Evolutionary conservation across 495 filamentous ascomycete species (phyloP).

Genomic region (Daldinia caldariorum): DNA sequence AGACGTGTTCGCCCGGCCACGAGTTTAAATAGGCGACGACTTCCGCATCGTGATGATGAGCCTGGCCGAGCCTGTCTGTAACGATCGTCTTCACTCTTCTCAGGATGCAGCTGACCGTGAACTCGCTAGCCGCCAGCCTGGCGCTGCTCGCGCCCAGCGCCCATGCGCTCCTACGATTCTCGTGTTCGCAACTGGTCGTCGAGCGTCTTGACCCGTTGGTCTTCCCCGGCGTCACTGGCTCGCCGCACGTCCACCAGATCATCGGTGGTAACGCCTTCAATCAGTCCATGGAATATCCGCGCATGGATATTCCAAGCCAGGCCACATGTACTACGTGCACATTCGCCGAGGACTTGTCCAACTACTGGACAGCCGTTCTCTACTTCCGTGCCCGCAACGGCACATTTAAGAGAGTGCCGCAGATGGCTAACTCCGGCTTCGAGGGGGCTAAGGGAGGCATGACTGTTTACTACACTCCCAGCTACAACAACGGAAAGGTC

Average conservation of each 20-base stretch:
- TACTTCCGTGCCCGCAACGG: constrained; percentile 52
- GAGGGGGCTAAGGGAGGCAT: constrained; percentile 45
- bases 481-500: constrained; percentile 40
- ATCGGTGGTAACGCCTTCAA: constrained; percentile 55
- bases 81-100: constrained; percentile 18
- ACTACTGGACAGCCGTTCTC: constrained; percentile 51
- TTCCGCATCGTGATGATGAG: constrained; percentile 16
- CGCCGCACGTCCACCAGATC: constrained; percentile 58
- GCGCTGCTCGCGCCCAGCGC: constrained; percentile 57
- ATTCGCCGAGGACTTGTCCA: constrained; percentile 51
- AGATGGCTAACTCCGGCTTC: constrained; percentile 46
- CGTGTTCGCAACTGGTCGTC: constrained; percentile 51
- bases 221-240: constrained; percentile 49
- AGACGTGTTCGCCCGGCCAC: constrained; percentile 20
- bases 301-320: constrained; percentile 37
- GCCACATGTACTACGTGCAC: constrained; percentile 52
- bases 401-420: constrained; percentile 46
- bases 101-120: constrained; percentile 44
- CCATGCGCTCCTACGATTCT: constrained; percentile 53
- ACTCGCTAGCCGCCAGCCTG: constrained; percentile 49
- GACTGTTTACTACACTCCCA: constrained; percentile 49
- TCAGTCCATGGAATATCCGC: constrained; percentile 44
- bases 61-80: constrained; percentile 2
- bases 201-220: constrained; percentile 54
- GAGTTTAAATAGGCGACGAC: constrained; percentile 33